Base-by-base conservation (phyloP, 129 eudicot genomes). In the Centella asiatica region DNA sequence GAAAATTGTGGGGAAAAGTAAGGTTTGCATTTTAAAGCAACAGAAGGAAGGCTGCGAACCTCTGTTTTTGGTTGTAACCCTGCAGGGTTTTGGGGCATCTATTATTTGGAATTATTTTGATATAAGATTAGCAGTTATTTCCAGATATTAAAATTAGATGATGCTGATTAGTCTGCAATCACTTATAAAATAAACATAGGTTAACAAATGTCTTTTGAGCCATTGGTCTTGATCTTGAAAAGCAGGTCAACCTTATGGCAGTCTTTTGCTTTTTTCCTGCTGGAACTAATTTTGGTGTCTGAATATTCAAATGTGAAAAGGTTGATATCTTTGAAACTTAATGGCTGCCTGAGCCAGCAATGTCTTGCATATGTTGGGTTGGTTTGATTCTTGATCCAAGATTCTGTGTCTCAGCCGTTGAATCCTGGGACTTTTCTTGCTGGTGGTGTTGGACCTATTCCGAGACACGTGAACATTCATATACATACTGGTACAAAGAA, bases 401-500 rank as follows among this genome's bases (percentile, higher is more conserved):
- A 80, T 60, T 64, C 74, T 61, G 61, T 80, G 27, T 71, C 77
- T 51, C 57, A 60, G 61, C 60, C 90, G 29, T 5, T 74, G 25
- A 82, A 65, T 72, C 63, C 83, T 24, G 80, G 75, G 29, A 29
- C 76, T 58, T 71, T 77, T 44, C 86, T 85, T 48, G 81, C 96
- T 31, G 65, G 81, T 81, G 86, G 86, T 26, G 58, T 73, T 64
- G 93, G 87, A 53, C 69, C 70, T 40, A 76, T 76, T 65, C 83
- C 95, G 45, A 82, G 99, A 67, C 77, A 93, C 76, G 80, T 93
- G 47, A 93, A 93, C 64, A 85, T 93, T 59, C 99, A 93, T 68
- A 85, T 93, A 57, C 96, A 88, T 74, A 72, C 98, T 6, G 96
- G 98, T 90, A 65, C 59, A 29, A 26, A 10, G 27, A 57, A 11